These are phyloP conservation scores for Stentor coeruleus DNA, from an alignment of 73 alveolate species.

Conservation along the genomic window DNA sequence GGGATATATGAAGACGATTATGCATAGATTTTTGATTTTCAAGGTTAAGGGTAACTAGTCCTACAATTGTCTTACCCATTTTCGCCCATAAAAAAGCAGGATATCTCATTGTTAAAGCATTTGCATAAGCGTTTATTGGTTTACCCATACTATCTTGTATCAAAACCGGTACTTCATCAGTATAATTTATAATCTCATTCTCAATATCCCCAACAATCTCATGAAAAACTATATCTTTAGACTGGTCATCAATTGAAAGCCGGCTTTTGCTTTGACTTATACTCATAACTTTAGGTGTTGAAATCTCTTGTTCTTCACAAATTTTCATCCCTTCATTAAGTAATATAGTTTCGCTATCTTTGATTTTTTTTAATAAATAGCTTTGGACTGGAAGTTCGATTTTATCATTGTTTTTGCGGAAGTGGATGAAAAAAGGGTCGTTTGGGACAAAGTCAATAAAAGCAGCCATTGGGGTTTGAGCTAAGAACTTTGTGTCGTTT, in stretches of 20 bases:
- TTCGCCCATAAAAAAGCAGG: conserved; percentile 24
- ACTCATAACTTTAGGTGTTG: too few species aligned
- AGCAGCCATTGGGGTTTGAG: background rate
- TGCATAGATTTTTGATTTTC: conserved; percentile 19
- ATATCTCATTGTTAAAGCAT: background rate
- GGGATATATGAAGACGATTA: conserved; percentile 5
- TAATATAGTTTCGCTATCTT: background rate
- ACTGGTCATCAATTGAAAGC: too few species aligned
- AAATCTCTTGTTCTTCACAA: too few species aligned
- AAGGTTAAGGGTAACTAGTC: background rate
- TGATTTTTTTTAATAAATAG: background rate
- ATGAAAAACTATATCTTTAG: too few species aligned
- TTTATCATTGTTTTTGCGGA: background rate
- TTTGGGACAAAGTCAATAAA: background rate
- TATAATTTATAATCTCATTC: too few species aligned
- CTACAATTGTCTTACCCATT: background rate
- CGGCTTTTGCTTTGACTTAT: too few species aligned
- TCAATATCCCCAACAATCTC: too few species aligned
- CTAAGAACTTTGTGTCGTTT: background rate
- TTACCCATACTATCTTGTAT: background rate
- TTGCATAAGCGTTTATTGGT: background rate
- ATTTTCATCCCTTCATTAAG: background rate
- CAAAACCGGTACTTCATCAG: background rate
- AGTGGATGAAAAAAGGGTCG: conserved; percentile 23
- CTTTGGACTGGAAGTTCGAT: conserved; percentile 2